These are phyloP conservation scores for Begonia fuchsioides DNA, from an alignment of 306 rosid species.

Conservation along the genomic window DNA sequence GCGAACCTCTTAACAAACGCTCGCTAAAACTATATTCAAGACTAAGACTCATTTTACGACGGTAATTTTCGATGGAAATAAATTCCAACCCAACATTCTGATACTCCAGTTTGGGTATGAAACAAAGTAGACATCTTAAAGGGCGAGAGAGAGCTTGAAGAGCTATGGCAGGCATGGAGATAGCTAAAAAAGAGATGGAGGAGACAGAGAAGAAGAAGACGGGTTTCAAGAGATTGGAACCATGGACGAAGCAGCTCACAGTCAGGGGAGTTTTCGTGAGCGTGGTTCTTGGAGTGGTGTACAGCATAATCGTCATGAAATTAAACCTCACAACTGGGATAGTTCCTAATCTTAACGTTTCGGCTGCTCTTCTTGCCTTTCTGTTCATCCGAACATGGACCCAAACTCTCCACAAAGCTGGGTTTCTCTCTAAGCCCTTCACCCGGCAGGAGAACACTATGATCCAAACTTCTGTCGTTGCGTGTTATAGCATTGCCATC, in stretches of 20 bases:
- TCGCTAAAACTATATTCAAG: no score
- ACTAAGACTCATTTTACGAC: no score
- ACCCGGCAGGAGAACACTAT: constrained; percentile 87
- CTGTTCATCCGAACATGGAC: constrained; percentile 62
- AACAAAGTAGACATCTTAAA: no score
- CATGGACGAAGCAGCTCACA: constrained; percentile 66
- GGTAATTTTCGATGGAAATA: no score
- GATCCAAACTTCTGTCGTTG: constrained; percentile 82
- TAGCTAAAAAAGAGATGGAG: constrained; percentile 9
- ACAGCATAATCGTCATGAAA: constrained; percentile 75
- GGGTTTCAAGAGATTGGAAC: constrained; percentile 10
- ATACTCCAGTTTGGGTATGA: no score
- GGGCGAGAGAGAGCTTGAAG: not conserved
- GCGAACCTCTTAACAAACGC: no score
- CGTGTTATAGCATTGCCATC: constrained; percentile 73
- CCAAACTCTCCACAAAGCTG: constrained; percentile 38
- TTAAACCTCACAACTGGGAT: constrained; percentile 82
- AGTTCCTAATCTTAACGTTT: constrained; percentile 69
- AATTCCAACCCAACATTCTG: no score
- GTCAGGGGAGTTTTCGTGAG: constrained; percentile 69
- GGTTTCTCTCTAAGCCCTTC: constrained; percentile 59
- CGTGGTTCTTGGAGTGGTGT: constrained; percentile 46
- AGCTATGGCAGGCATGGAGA: constrained; percentile 9
- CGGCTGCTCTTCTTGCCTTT: constrained; percentile 82
- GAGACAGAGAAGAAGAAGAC: constrained; percentile 2